Conservation (phyloP, 441 rosid genomes). For the Geranium incanum region DNA sequence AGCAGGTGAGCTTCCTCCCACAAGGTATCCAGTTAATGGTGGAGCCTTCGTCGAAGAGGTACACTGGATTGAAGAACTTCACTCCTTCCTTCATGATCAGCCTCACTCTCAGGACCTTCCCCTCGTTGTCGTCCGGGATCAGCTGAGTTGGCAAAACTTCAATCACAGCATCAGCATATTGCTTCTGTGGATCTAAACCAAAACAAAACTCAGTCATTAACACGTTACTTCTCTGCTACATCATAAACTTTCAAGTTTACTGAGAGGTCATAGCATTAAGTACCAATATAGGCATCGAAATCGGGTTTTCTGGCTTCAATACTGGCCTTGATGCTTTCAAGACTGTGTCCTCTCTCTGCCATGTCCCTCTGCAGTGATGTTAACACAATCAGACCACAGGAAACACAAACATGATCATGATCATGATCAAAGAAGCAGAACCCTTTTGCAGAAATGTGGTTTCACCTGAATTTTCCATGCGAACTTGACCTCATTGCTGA, state of each 20-base stretch:
- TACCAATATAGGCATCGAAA: conserved; percentile 90
- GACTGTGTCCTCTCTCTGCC: conserved; percentile 98
- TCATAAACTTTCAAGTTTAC: neutral
- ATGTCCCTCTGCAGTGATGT: conserved; percentile 65
- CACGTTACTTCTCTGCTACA: neutral
- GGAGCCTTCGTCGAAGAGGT: conserved; percentile 92
- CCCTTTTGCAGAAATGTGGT: neutral
- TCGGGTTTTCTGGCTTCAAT: conserved; percentile 93
- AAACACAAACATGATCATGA: neutral
- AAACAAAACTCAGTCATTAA: neutral
- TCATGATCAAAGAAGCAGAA: neutral
- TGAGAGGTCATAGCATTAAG: neutral
- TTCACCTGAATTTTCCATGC: conserved; percentile 96
- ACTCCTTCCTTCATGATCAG: conserved; percentile 95
- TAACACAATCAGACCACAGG: conserved; percentile 4
- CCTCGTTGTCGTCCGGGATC: conserved; percentile 83
- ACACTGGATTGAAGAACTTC: conserved; percentile 70
- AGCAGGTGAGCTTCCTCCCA: conserved; percentile 94
- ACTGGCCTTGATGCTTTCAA: conserved; percentile 93
- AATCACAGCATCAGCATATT: conserved; percentile 86
- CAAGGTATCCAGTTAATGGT: conserved; percentile 90
- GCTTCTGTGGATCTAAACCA: conserved; percentile 81
- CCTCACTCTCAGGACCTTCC: conserved; percentile 81
- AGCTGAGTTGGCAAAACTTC: conserved; percentile 86
- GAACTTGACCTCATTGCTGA: conserved; percentile 91